Evolutionary conservation across 345 rosid species (phyloP).

Genomic region (Reutealis trisperma): DNA sequence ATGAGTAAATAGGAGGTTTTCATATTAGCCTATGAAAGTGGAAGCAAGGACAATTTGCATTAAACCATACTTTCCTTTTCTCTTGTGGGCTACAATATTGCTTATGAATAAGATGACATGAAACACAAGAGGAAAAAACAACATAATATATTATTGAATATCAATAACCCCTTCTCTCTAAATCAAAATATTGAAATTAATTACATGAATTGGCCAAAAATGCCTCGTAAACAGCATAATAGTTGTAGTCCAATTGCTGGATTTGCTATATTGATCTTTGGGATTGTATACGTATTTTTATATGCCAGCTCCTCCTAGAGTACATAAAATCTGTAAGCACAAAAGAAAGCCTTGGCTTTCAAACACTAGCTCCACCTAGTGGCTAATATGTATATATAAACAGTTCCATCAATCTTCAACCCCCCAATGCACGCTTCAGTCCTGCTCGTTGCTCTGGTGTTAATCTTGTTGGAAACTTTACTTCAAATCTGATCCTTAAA

Average conservation of each 20-base stretch:
- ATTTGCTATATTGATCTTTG: background rate
- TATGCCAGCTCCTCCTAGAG: background rate
- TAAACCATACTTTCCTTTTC: too few relatives aligned
- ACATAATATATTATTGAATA: too few relatives aligned
- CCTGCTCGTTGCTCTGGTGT: conserved; percentile 72
- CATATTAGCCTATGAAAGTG: too few relatives aligned
- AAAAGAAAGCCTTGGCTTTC: background rate
- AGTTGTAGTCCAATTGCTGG: background rate
- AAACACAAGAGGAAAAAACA: too few relatives aligned
- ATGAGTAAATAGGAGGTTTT: too few relatives aligned
- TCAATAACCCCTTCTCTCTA: background rate
- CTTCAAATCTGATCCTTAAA: conserved; percentile 76
- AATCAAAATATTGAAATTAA: background rate
- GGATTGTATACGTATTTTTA: background rate
- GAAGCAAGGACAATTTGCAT: too few relatives aligned
- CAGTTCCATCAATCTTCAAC: conserved; percentile 31
- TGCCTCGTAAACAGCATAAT: background rate
- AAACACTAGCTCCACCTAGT: background rate
- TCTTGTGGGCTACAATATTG: too few relatives aligned
- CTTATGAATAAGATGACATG: too few relatives aligned
- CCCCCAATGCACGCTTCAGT: conserved; percentile 68
- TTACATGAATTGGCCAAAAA: background rate
- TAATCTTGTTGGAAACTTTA: conserved; percentile 74
- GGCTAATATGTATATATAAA: background rate
- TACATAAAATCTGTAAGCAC: background rate